Percentiles rank a stretch among this genome's conserved stretches.
Evolutionary conservation across 495 filamentous ascomycete species (phyloP).

Genomic region (Astrothelium subdiscretum): DNA sequence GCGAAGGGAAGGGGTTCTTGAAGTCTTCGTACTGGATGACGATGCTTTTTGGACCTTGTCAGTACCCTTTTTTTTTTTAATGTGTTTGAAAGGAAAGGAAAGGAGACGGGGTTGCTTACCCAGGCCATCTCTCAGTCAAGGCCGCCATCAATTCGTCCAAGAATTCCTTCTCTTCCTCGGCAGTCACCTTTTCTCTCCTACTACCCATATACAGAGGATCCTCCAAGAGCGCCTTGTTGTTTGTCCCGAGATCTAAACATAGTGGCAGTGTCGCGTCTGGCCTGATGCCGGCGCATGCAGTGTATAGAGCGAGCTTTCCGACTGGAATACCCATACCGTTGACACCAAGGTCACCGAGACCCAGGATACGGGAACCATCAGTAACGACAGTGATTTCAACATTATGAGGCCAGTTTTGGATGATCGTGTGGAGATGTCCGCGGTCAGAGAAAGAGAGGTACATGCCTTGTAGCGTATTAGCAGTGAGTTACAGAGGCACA

Average conservation of each 20-base stretch:
- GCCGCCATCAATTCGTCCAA: slow-evolving; percentile 97
- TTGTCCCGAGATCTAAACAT: slow-evolving; percentile 82
- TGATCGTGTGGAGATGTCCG: slow-evolving; percentile 68
- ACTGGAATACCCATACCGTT: slow-evolving; percentile 98
- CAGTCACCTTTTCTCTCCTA: slow-evolving; percentile 64
- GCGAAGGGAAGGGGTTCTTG: slow-evolving; percentile 92
- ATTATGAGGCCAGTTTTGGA: slow-evolving; percentile 82
- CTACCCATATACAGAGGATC: slow-evolving; percentile 93
- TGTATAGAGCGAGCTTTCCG: slow-evolving; percentile 84
- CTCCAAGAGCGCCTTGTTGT: slow-evolving; percentile 74
- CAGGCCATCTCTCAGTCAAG: slow-evolving; percentile 73
- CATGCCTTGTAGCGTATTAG: slow-evolving; percentile 41
- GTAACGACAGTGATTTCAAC: slow-evolving; percentile 96
- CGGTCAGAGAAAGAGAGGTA: slow-evolving; percentile 87
- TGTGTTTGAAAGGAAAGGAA: slow-evolving; percentile 9
- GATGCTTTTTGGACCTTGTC: slow-evolving; percentile 42
- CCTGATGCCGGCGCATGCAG: slow-evolving; percentile 90
- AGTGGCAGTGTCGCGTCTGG: slow-evolving; percentile 85
- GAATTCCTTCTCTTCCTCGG: slow-evolving; percentile 80
- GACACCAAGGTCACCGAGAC: slow-evolving; percentile 88
- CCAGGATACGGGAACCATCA: slow-evolving; percentile 92
- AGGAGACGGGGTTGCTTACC: slow-evolving; percentile 35
- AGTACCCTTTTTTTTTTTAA: slow-evolving; percentile 7
- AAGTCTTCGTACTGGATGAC: slow-evolving; percentile 98
- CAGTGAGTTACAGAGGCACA: neutral